Conservation (phyloP, 768 basidiomycete species). For the Filobasidium floriforme region DNA sequence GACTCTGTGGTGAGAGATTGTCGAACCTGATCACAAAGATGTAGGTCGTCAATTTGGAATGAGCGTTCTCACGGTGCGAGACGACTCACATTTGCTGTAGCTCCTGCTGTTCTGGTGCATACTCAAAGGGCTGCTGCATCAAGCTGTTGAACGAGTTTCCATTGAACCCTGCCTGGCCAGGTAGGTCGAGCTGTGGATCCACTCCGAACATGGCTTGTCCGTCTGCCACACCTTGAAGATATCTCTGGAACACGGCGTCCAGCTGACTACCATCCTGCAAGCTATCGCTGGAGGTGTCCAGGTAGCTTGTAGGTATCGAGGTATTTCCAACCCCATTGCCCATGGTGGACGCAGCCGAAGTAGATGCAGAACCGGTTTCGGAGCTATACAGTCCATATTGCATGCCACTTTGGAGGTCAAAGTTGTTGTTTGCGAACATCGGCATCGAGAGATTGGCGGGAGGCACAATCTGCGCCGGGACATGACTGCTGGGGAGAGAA, state of each 20-base stretch:
- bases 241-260: conserved; percentile 1
- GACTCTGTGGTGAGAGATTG: background rate
- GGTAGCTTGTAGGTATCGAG: too few relatives aligned
- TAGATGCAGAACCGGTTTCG: too few relatives aligned
- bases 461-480: too few relatives aligned
- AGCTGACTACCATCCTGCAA: background rate
- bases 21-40: background rate
- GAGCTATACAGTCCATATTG: too few relatives aligned
- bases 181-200: background rate
- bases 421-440: too few relatives aligned
- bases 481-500: too few relatives aligned
- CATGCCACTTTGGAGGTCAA: too few relatives aligned
- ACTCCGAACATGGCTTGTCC: background rate
- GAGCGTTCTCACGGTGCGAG: too few relatives aligned
- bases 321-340: too few relatives aligned
- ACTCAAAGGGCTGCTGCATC: background rate
- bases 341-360: too few relatives aligned
- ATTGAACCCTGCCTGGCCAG: background rate
- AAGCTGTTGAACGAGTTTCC: background rate
- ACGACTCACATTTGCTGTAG: background rate
- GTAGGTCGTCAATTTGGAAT: background rate
- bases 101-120: background rate
- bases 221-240: background rate
- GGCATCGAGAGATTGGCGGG: too few relatives aligned
- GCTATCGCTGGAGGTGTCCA: background rate